Evolutionary conservation across 257 asterid species (phyloP).

Genomic region (Marsdenia floribunda): DNA sequence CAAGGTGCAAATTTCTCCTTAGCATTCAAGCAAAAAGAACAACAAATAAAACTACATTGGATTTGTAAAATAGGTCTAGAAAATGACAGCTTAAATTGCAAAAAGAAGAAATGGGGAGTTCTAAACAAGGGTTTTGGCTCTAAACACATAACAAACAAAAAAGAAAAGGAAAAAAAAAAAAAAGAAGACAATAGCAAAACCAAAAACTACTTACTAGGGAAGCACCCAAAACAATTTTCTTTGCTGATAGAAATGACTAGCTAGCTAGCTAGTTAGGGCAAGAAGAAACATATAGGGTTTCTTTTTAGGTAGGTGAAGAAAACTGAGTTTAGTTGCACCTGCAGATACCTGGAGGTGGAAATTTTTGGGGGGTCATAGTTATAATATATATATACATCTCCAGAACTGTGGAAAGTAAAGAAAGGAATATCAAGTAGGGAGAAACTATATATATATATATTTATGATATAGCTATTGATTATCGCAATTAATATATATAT

Average conservation of each 20-base stretch:
- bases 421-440: conserved; percentile 4
- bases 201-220: neutral
- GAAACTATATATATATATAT: neutral
- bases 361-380: too few species aligned
- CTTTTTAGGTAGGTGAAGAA: neutral
- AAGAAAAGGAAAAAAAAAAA: too few species aligned
- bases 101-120: neutral
- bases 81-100: conserved; percentile 32
- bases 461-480: neutral
- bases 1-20: conserved; percentile 32
- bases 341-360: too few species aligned
- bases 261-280: too few species aligned
- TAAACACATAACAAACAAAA: neutral
- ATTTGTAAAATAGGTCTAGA: conserved; percentile 49
- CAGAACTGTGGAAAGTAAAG: neutral
- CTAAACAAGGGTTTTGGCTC: neutral
- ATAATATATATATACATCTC: too few species aligned
- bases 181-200: neutral
- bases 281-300: neutral
- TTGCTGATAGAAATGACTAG: neutral
- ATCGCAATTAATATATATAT: neutral
- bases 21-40: conserved; percentile 44
- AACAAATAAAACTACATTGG: conserved; percentile 34
- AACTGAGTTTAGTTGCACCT: neutral
- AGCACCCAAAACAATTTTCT: neutral